A percentile compares a stretch with the other conserved stretches of the same genome.
These are phyloP conservation scores for Hypomyces rosellus DNA, from an alignment of 2,329 filamentous ascomycete species.

Conservation along the genomic window DNA sequence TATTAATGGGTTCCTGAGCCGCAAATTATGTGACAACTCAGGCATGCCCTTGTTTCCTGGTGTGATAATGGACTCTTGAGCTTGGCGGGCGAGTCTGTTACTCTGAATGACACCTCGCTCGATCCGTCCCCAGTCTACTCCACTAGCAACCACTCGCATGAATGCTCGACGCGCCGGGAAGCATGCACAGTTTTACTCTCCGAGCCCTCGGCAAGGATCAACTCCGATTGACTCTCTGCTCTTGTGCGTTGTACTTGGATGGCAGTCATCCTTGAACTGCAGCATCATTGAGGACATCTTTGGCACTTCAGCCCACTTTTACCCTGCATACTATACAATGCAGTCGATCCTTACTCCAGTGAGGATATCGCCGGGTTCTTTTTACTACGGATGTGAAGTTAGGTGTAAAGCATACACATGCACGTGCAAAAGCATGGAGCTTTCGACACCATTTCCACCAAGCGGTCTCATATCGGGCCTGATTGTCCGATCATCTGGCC, in stretches of 20 bases:
- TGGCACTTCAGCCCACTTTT: too few relatives aligned
- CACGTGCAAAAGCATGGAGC: neutral
- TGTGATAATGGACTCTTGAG: neutral
- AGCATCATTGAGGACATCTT: too few relatives aligned
- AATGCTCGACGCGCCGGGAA: neutral
- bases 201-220: neutral
- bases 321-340: too few relatives aligned
- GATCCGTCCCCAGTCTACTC: neutral
- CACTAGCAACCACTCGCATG: neutral
- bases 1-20: neutral
- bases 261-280: too few relatives aligned
- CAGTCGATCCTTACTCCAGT: too few relatives aligned
- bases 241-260: neutral
- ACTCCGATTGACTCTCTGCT: slow-evolving; percentile 8
- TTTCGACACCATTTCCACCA: neutral
- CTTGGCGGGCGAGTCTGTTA: neutral
- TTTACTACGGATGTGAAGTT: too few relatives aligned
- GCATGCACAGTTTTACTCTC: neutral
- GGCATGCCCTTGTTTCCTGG: neutral
- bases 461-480: slow-evolving; percentile 4
- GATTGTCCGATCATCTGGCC: slow-evolving; percentile 8
- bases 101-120: neutral
- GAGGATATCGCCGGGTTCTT: too few relatives aligned
- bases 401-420: too few relatives aligned
- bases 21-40: neutral